Evolutionary conservation across 148 eudicot species (phyloP), one percentile per base, ranked within the genome.

Genomic region (Rhododendron molle): DNA sequence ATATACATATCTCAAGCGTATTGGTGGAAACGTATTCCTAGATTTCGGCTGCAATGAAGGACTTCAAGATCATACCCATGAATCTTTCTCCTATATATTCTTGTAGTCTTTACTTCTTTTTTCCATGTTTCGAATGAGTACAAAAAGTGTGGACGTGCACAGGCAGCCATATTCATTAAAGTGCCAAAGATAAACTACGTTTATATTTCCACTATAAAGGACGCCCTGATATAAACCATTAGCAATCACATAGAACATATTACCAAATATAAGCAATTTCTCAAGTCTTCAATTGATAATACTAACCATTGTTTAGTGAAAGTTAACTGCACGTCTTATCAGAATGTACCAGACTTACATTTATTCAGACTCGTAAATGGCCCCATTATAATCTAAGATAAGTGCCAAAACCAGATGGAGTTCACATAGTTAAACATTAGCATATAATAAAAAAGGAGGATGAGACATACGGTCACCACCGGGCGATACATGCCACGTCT

Each of bases 401-500:
- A 26, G 16, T 83, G 58, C 77, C 60, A 58, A 38, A 71, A 71
- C 47, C 74, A 71, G 50, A 65, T 82, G 56, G 9, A 83, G 18
- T 72, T 49, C 12, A 54, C 9, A 47, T 4, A 21, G 8, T 50
- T 21, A 12, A 74, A 78, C 9, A 46, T 44, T 43, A 36, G 15
- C 81, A 26, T 18, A 21, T 44, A 44, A 52, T 40, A 3, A 3
- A 81, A 12, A 26, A 72, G 58, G 32, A 86, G 56, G 78, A 71
- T 14, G 44, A 83, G 83, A 87, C 93, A 49, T 95, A 95, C 98
- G 94, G 81, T 92, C 96, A 85, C 89, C 92, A 83, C 85, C 81
- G 16, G 99, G 97, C 50, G 98, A 93, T 36, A 92, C 97, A 85
- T 96, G 99, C 99, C 98, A 96, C n/a, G 99, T 96, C 93, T 95